Base-by-base conservation (phyloP, 306 rosid species). In the Betula pendula region DNA sequence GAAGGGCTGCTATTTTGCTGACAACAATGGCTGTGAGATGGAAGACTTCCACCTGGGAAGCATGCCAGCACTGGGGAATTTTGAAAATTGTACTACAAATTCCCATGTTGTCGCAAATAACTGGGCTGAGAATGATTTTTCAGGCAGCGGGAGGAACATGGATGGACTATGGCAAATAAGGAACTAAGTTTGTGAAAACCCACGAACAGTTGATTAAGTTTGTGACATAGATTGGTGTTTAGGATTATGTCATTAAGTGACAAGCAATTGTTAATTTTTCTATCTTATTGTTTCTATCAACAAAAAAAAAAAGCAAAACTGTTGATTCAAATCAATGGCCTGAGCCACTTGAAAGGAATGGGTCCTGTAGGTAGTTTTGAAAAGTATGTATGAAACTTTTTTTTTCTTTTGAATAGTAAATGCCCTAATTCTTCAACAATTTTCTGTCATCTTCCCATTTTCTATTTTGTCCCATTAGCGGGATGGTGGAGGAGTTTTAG, bases 161-260 rank as follows among this genome's bases (percentile, higher is more conserved):
- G 94, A 89, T 53, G 90, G 81, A 31, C 60, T 89, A 43, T 89
- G 86, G 86, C 84, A 78, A 48, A 72, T 80, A 71, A 79, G 56
- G 74, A 84, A 75, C 67, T 70, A 40, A 33, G n/a, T 75, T 73
- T 66, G 29, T 38, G 76, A 76, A 48, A 69, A 50, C 56, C 75
- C 78, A 68, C 49, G 4, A 15, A 62, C 80, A 48, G 31, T 33
- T 11, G 25, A 63, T 69, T 14, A 14, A 17, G 11, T 69, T 47
- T 27, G 56, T 76, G 27, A 5, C 13, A 33, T 56, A 42, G 8
- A 51, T 42, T 70, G 33, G 63, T 74, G 13, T 48, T 16, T 51
- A 52, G 31, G 44, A 1, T 52, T 55, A 62, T 60, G 60, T n/a
- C 49, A 40, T 60, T 25, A 24, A 59, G 75, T 60, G 65, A n/a